Base-by-base conservation (phyloP, 2,329 filamentous ascomycete species). In the Coleophoma eucalyptorum region DNA sequence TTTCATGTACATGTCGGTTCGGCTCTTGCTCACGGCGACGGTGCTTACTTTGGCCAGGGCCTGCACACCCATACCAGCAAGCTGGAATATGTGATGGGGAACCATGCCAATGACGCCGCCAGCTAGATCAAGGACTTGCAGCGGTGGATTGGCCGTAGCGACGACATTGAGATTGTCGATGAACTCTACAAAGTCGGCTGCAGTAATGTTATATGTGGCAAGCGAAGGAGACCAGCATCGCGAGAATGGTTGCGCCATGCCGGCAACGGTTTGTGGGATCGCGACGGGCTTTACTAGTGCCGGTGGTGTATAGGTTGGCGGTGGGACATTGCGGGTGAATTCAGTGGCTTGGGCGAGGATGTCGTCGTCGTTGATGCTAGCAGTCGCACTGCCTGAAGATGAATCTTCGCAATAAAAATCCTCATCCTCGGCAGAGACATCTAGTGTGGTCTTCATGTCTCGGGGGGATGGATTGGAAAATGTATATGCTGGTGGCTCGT, bases 161-260 rank as follows among this genome's bases (percentile, higher is more conserved):
- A 67, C 60, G 3, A 67, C 59, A 49, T 72, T 72, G 8, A 72
- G 59, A 19, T 60, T 60, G 55, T 72, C 69, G 51, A 71, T 59
- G 53, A 68, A 69, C 15, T 61, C 53, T 8, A 71, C 48, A 41
- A 67, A 67, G 21, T 60, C 55, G 7, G 53, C 47, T 37, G 49
- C 52, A 11, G 53, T 52, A 43, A 69, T 54, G 44, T 50, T 54
- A 50, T 60, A 54, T n/a, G 55, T 40, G 16, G 49, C 51, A 4
- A 66, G 57, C 40, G 50, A 49, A 5, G 60, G 57, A 5, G 57
- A 52, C 56, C 56, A 63, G 11, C 55, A 59, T n/a, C 66, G 60
- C 4, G 57, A 50, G 41, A 64, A 67, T n/a, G 65, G 60, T 16
- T 48, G 33, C 4, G 43, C 47, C 5, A 34, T 21, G 26, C 46